Evolutionary conservation across 768 basidiomycete species (phyloP), one percentile per base, ranked within the genome.

Genomic region (Fistulinella prunicolor): DNA sequence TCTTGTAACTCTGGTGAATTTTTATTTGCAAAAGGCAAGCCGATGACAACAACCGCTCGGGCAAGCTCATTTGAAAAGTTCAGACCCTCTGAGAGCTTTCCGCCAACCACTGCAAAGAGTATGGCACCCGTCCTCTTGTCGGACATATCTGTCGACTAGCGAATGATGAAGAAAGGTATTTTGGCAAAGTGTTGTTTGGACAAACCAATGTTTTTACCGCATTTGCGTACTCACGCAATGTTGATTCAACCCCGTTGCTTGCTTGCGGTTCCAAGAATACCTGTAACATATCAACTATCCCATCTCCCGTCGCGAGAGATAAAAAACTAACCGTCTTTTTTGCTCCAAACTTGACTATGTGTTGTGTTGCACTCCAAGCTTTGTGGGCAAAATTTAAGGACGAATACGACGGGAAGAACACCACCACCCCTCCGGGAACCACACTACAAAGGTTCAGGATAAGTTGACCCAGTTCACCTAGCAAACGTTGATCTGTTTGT

Each of bases 81-180:
- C 32, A 85, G 65, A 8, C 94, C 95, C 69, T 99, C 96, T 0
- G 92, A 94, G n/a, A 99, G 78, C 63, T 97, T 98, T 22, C 94
- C 95, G 16, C 94, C 94, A 22, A 98, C 86, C 9, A 98, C 96
- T 2, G 96, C 95, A 46, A 98, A 85, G 5, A 99, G 72, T 32
- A 99, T 65, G 3, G 91, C 90, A 14, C 93, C 93, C 1, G 67
- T 67, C 60, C 61, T 53, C 69, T 67, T 64, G 62, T 57, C 50
- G 28, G 63, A 54, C 24, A 20, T 9, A 40, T 57, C 47, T 12
- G 36, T 17, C 16, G 65, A 56, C 67, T 66, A n/a, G 23, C 7
- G 21, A 13, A 22, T 16, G 6, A 24, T 56, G 21, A 68, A 49
- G 8, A 40, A 7, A 38, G 3, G n/a, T 21, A 21, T 4, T 3